A percentile compares a stretch with the other conserved stretches of the same genome.
These are phyloP conservation scores for Alloascoidea hylecoeti DNA, from an alignment of 805 yeast genomes.

Conservation along the genomic window DNA sequence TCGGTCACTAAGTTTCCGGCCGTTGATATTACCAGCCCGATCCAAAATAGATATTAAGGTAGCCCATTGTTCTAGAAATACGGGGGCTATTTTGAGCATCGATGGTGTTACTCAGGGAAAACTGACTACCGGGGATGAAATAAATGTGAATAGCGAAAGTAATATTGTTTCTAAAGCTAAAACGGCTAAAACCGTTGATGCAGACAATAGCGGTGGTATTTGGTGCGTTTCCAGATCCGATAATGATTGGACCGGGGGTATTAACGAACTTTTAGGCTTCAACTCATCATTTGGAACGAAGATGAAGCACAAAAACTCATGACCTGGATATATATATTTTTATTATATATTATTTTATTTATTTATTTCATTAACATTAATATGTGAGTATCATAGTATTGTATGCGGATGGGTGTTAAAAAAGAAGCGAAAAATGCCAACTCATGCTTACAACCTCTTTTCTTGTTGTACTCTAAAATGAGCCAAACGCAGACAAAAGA, in stretches of 20 bases:
- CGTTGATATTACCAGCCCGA: conserved; percentile 65
- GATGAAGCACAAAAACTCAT: too few relatives aligned
- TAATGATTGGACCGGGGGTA: conserved; percentile 86
- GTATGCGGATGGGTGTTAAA: too few relatives aligned
- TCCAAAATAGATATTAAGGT: conserved; percentile 39
- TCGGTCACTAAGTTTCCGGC: conserved; percentile 79
- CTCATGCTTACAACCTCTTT: too few relatives aligned
- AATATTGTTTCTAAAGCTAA: not conserved
- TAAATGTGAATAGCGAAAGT: conserved; percentile 53
- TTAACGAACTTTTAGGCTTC: conserved; percentile 80
- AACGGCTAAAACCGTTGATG: conserved; percentile 13
- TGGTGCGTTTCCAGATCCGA: conserved; percentile 80
- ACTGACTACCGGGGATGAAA: conserved; percentile 64
- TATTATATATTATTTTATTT: too few relatives aligned
- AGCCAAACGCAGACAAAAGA: too few relatives aligned
- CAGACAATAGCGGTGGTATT: conserved; percentile 32
- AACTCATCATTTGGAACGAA: conserved; percentile 77
- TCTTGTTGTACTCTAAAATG: too few relatives aligned
- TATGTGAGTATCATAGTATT: too few relatives aligned
- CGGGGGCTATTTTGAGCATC: conserved; percentile 48
- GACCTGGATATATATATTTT: too few relatives aligned
- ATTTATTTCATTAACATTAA: too few relatives aligned
- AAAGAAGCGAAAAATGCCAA: too few relatives aligned
- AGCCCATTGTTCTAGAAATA: conserved; percentile 18
- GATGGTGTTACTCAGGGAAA: conserved; percentile 75